Evolutionary conservation across 495 filamentous ascomycete species (phyloP), one percentile per base, ranked within the genome.

Genomic region (Tuber magnatum): DNA sequence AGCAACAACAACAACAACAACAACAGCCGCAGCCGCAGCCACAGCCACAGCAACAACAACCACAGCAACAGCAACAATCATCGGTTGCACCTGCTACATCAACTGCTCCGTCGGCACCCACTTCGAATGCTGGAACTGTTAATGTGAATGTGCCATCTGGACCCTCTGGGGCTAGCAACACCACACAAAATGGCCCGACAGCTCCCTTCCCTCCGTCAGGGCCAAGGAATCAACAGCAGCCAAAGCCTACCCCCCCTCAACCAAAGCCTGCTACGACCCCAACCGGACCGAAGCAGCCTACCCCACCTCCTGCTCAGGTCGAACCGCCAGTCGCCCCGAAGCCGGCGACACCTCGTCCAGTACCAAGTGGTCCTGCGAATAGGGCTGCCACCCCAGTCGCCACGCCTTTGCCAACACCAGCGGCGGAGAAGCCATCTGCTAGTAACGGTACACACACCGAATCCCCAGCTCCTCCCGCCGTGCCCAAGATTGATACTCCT

Each of bases 211-310:
- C 38, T 76, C 83, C 46, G 76, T 83, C 41, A 84, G 86, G 79
- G 71, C 84, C 79, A 82, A 83, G 75, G 65, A 84, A 71, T 82
- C 84, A 70, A 76, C 83, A 73, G 39, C 81, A 82, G 35, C 75
- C 75, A 32, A 80, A 76, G 61, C 78, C 80, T 65, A 85, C 84
- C 81, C 83, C 75, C 69, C 76, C 82, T 5, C 81, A 82, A 35
- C 75, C 75, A n/a, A 86, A 86, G 80, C 82, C 85, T 4, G 43
- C 76, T 22, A 81, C 76, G 0, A 72, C 85, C 7, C 83, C 85
- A 18, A 83, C 85, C 35, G 82, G 85, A 24, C 81, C 83, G 39
- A 83, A 83, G n/a, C 87, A 87, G 73, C 80, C 84, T 1, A 88
- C 89, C 76, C 88, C 89, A 2, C 85, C 88, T 2, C 44, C 79